Evolutionary conservation across 805 yeast genomes (phyloP), one percentile per base, ranked within the genome.

Genomic region (Pichia deserticola): DNA sequence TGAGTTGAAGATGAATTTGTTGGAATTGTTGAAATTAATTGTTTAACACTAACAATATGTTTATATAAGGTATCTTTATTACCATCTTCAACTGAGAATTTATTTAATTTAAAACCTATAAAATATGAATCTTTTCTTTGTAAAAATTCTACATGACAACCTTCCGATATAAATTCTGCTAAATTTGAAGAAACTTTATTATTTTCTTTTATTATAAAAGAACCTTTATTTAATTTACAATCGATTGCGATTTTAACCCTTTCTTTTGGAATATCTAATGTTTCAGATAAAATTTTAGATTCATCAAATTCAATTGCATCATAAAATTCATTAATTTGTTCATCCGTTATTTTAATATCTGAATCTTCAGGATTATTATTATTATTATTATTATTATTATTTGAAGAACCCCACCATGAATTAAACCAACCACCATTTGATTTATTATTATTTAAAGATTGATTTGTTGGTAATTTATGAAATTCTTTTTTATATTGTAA

Each of bases 221-320:
- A 87, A 15, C 98, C 99, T 44, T 77, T 79, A 40, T 82, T 74
- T 56, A 93, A 75, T 15, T 81, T 71, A 36, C 95, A 82, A 28
- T 79, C 74, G 4, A 92, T 60, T 53, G 84, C 85, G 48, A 84
- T 60, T n/a, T 78, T 78, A 5, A 85, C 78, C 36, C 87, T 70
- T 51, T 89, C 95, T 47, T 80, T 77, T 0, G 97, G 95, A 2
- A 86, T 60, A 51, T 85, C 83, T 7, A 81, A 67, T 1, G 83
- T 69, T 32, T 79, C 80, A 1, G 73, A 59, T 1, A 77, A 49
- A 1, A 70, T 71, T 44, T 76, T 72, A 25, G 73, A 66, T 53
- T 90, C 96, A 57, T 90, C 87, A 57, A 83, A 90, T 54, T 90
- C 99, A 55, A 93, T 90, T 0, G 97, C 95, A 52, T 88, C 95